Conservation (phyloP, 2,329 filamentous ascomycete species). For the Xylaria sp. region DNA sequence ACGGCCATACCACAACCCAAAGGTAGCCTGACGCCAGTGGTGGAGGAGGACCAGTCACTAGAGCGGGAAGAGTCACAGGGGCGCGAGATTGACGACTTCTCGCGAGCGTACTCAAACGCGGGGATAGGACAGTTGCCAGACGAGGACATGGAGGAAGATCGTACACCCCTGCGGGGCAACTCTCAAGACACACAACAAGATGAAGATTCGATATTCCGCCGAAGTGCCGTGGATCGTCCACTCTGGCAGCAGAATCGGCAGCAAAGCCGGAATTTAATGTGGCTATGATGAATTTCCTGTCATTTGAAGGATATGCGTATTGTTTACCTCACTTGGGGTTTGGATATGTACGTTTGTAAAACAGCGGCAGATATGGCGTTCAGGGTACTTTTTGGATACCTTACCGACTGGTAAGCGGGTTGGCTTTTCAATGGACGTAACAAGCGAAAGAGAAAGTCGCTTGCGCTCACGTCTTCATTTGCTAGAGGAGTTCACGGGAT, state of each 20-base stretch:
- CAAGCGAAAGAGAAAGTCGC: neutral
- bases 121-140: constrained; percentile 48
- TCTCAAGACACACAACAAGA: constrained; percentile 11
- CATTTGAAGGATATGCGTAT: neutral
- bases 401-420: constrained; percentile 1
- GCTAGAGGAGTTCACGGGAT: neutral
- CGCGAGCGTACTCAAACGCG: constrained; percentile 54
- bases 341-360: constrained; percentile 12
- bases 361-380: constrained; percentile 16
- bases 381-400: neutral
- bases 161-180: constrained; percentile 46
- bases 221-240: constrained; percentile 52
- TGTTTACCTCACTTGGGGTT: neutral
- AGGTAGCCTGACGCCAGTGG: constrained; percentile 44
- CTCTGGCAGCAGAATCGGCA: constrained; percentile 66
- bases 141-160: constrained; percentile 50
- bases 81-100: constrained; percentile 59
- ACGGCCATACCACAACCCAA: constrained; percentile 37
- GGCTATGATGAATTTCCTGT: constrained; percentile 51
- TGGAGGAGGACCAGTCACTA: constrained; percentile 40
- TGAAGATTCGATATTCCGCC: constrained; percentile 40
- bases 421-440: neutral
- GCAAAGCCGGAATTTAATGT: constrained; percentile 59
- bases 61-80: constrained; percentile 55
- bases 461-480: neutral